Evolutionary conservation across 225 moss, liverwort and hornwort genomes (phyloP).

Genomic region (Pseudoscleropodium purum): DNA sequence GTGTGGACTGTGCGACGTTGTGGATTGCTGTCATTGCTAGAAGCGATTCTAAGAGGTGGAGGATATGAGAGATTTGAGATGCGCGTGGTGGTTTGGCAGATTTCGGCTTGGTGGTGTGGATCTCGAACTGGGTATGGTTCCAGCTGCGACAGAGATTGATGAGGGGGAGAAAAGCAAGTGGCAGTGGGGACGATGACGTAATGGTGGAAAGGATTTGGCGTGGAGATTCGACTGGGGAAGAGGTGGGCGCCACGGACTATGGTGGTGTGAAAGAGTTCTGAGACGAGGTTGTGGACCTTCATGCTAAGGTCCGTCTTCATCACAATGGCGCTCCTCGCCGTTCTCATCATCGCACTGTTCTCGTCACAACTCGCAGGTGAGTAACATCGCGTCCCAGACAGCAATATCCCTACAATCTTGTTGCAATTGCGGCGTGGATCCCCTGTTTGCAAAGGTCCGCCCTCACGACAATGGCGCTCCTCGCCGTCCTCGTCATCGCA

Average conservation of each 20-base stretch:
- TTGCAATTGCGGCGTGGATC: neutral
- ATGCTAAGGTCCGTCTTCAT: neutral
- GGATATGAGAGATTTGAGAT: neutral
- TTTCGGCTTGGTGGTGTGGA: neutral
- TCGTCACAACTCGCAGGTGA: neutral
- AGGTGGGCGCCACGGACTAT: neutral
- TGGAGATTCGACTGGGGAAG: neutral
- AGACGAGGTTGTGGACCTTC: neutral
- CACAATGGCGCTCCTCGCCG: conserved; percentile 18
- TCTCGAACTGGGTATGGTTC: neutral
- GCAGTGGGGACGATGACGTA: neutral
- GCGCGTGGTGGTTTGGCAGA: neutral
- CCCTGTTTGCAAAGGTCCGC: neutral
- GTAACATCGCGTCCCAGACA: neutral
- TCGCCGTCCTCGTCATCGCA: neutral
- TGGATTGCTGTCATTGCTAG: neutral
- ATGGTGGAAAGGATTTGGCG: neutral
- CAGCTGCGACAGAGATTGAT: neutral
- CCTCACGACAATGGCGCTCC: neutral
- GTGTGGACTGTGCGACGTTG: neutral
- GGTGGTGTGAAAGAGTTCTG: neutral
- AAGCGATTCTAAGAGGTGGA: neutral
- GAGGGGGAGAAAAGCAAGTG: neutral
- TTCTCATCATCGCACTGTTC: neutral
- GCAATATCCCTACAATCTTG: neutral